Evolutionary conservation across 2,329 filamentous ascomycete genomes (phyloP).

Genomic region (Lachnellula subtilissima): DNA sequence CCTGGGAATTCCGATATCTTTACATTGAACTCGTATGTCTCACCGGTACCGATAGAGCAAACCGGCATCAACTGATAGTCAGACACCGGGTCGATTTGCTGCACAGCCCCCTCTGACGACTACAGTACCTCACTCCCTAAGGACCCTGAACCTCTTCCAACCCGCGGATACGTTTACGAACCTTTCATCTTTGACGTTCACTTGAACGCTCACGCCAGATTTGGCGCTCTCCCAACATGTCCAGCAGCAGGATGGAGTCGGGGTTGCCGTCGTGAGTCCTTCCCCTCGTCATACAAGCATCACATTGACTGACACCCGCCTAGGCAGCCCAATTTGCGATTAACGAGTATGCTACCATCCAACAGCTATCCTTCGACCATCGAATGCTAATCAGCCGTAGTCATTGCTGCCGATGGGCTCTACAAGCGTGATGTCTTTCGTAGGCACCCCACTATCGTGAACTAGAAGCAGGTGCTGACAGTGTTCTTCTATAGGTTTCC

Average conservation of each 20-base stretch:
- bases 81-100: neutral
- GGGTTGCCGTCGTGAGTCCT: slow-evolving; percentile 58
- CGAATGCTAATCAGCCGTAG: slow-evolving; percentile 50
- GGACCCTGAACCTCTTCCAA: slow-evolving; percentile 10
- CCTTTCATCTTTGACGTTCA: slow-evolving; percentile 27
- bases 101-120: slow-evolving; percentile 26
- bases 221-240: slow-evolving; percentile 38
- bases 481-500: slow-evolving; percentile 63
- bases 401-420: slow-evolving; percentile 96
- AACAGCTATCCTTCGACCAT: slow-evolving; percentile 1
- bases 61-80: too few relatives aligned
- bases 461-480: slow-evolving; percentile 13
- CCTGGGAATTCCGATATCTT: too few relatives aligned
- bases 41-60: too few relatives aligned
- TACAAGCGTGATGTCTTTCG: slow-evolving; percentile 99
- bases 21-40: too few relatives aligned
- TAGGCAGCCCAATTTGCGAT: slow-evolving; percentile 80
- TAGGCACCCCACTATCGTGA: slow-evolving; percentile 48
- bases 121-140: slow-evolving; percentile 8
- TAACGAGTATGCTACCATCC: slow-evolving; percentile 68
- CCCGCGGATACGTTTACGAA: slow-evolving; percentile 7
- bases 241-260: slow-evolving; percentile 49
- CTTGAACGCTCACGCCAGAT: slow-evolving; percentile 29
- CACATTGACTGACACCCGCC: slow-evolving; percentile 23
- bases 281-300: slow-evolving; percentile 11